phyloP scores from a whole-genome alignment of 805 yeast genomes.

The Yarrowia bubula region DNA sequence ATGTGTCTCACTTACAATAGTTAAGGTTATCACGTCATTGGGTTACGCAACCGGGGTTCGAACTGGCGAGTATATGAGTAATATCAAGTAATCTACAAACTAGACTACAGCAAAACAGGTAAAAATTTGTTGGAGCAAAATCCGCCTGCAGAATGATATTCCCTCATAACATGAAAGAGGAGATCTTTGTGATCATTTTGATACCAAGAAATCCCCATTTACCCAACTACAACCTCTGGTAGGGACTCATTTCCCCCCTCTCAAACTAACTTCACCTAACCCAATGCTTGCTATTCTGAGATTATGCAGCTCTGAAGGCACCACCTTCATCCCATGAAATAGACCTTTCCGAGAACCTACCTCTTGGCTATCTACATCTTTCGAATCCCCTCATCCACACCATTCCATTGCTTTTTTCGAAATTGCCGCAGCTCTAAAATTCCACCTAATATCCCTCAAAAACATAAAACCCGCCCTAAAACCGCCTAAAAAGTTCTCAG shows the following conservation, averaged over 20 bases:
- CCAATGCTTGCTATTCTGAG: conserved; percentile 9
- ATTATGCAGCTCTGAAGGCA: background rate
- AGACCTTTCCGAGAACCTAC: background rate
- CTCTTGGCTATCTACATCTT: no score
- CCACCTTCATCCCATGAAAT: background rate
- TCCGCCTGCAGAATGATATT: background rate
- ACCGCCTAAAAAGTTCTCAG: background rate
- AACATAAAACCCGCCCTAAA: background rate
- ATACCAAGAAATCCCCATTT: background rate
- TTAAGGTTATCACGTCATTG: conserved; percentile 8
- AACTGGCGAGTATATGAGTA: background rate
- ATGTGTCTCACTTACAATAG: conserved; percentile 1
- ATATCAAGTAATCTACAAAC: background rate
- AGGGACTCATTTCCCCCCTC: background rate
- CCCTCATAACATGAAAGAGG: background rate
- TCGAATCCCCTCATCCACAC: background rate
- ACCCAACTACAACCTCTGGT: background rate
- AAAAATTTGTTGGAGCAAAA: background rate
- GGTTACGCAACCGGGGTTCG: background rate
- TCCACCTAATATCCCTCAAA: background rate
- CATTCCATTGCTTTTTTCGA: background rate
- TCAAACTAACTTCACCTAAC: conserved; percentile 14
- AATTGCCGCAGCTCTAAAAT: background rate
- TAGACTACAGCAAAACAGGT: background rate
- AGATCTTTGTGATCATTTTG: background rate